Base-by-base conservation (phyloP, 1,284 basidiomycete genomes). In the Fomitopsis betulina region DNA sequence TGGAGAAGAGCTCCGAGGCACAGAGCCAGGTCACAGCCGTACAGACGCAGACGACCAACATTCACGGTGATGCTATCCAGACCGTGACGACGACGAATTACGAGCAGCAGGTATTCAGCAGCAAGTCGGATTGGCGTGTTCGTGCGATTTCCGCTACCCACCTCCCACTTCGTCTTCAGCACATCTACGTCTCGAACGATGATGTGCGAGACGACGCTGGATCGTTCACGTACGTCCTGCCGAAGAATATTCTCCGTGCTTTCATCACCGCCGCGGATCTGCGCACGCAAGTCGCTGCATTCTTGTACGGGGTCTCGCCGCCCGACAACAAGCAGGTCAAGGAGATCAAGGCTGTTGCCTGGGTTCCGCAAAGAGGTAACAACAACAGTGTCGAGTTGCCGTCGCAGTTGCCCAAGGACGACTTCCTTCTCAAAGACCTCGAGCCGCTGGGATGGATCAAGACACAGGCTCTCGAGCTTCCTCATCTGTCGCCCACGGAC, bases 71-170 rank as follows among this genome's bases (percentile, higher is more conserved):
- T 74, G 88, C 94, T 55, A 96, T 99, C 65, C 93, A 95, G 72
- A 94, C 93, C 3, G 89, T 96, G 13, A 99, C 97, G 1, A 98
- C 96, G 3, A 98, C 96, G 59, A 96, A 94, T 73, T 99, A 99
- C 73, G 97, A 98, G 75, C 94, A 97, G 70, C 91, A 95, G 70
- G 91, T 94, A 25, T 99, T 99, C 78, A 95, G 93, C 71, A 94
- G 91, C 79, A 99, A 99, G 80, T 98, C 96, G 13, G 97, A 99
- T 74, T 99, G 97, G 97, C 93, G 97, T 66, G 91, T 97, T 21
- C 89, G 96, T 60, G 96, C 96, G 17, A 96, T 98, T 65, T 94
- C 92, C 6, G 92, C 97, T 0, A 99, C 96, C 43, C 96, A 99
- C 74, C 82, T 99, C 61, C 89, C 96, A 17, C 87, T 99, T 54